A percentile compares a stretch with the other conserved stretches of the same genome.
These are phyloP conservation scores for Cercospora sp. DNA, from an alignment of 2,329 filamentous ascomycete species.

Conservation along the genomic window DNA sequence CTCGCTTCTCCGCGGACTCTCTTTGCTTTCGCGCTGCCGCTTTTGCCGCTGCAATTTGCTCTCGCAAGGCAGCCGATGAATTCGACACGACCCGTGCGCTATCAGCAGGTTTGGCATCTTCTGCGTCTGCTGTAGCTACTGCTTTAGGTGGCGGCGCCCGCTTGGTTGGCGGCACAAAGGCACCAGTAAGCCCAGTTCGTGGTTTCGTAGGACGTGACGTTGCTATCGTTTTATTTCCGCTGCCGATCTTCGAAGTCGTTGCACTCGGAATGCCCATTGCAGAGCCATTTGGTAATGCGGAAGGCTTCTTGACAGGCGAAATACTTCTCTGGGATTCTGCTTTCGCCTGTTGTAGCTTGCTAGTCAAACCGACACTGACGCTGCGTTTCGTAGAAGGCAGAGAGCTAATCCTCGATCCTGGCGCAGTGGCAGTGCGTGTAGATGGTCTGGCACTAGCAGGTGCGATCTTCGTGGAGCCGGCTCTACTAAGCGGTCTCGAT, in stretches of 20 bases:
- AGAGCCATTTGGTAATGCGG: slow-evolving; percentile 14
- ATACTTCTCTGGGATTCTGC: slow-evolving; percentile 15
- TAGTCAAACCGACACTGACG: slow-evolving; percentile 31
- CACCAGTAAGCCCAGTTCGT: slow-evolving; percentile 36
- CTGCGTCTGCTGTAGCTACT: background rate
- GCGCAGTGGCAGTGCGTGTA: slow-evolving; percentile 15
- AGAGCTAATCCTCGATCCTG: slow-evolving; percentile 26
- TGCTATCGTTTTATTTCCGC: slow-evolving; percentile 40
- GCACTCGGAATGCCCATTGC: slow-evolving; percentile 7
- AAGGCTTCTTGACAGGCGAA: slow-evolving; percentile 23
- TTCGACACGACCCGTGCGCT: slow-evolving; percentile 30
- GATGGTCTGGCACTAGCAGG: slow-evolving; percentile 39
- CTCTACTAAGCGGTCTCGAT: slow-evolving; percentile 28
- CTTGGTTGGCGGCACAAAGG: slow-evolving; percentile 34
- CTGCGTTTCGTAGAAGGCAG: slow-evolving; percentile 33
- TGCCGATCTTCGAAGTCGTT: background rate
- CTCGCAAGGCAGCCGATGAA: slow-evolving; percentile 77
- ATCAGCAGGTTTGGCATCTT: slow-evolving; percentile 4
- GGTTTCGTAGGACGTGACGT: slow-evolving; percentile 35
- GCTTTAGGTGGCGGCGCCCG: slow-evolving; percentile 4
- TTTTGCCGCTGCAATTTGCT: slow-evolving; percentile 91
- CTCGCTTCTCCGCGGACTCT: slow-evolving; percentile 35
- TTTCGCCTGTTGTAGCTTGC: slow-evolving; percentile 28
- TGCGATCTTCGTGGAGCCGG: slow-evolving; percentile 39
- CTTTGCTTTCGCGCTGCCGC: slow-evolving; percentile 58